These are phyloP conservation scores for Hyparrhenia diplandra DNA, from an alignment of 176 grass and related monocot genomes.

Conservation along the genomic window DNA sequence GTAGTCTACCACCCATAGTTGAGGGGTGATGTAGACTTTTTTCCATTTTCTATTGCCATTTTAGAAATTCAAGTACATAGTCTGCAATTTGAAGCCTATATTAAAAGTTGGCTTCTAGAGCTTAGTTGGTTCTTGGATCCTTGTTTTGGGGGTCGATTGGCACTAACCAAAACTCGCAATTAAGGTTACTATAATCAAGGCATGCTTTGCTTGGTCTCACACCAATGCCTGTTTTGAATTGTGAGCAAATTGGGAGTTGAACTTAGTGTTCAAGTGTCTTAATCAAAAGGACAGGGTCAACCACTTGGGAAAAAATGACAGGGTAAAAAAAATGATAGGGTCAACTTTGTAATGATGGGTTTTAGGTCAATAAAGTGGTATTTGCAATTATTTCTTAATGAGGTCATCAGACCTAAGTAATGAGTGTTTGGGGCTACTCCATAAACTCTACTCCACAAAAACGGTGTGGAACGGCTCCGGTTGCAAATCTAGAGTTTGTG, in stretches of 20 bases:
- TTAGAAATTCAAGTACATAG: neutral
- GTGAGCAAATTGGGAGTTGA: neutral
- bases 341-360: neutral
- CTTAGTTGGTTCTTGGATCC: neutral
- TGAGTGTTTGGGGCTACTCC: too few species aligned
- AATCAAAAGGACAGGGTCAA: neutral
- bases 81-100: neutral
- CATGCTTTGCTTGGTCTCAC: constrained; percentile 16
- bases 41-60: too few species aligned
- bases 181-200: neutral
- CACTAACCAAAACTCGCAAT: neutral
- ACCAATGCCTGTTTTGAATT: neutral
- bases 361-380: neutral
- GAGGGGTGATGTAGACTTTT: too few species aligned
- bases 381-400: too few species aligned
- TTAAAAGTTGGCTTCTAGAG: neutral
- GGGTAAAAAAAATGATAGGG: neutral
- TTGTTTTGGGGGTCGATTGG: neutral
- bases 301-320: neutral
- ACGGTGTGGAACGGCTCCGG: too few species aligned
- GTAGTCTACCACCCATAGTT: too few species aligned
- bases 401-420: too few species aligned
- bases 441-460: too few species aligned
- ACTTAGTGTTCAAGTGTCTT: neutral
- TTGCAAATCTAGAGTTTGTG: too few species aligned